Base-by-base conservation (phyloP, 805 yeast species). In the Torulaspora indica region DNA sequence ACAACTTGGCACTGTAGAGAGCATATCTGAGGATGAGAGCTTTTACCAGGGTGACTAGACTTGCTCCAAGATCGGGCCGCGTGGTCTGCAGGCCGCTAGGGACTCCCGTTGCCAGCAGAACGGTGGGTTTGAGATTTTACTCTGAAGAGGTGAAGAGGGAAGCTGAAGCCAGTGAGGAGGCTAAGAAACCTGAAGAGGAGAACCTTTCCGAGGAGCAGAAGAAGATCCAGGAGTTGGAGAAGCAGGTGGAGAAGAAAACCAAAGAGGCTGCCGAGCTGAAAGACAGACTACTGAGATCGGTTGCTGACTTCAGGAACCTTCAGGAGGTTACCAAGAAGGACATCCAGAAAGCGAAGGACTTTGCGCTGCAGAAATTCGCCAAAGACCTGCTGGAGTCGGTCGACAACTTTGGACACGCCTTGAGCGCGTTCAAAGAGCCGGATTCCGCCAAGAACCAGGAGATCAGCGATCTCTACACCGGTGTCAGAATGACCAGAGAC, bases 251-350 rank as follows among this genome's bases (percentile, higher is more conserved):
- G 28, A 72, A 73, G 43, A 86, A 81, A 61, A 82, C 76, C 56
- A 81, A 79, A 60, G 95, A 89, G 51, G 72, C 75, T 52, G 89
- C 89, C 20, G 88, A 84, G 55, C 71, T 85, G 70, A 89, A 87
- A 67, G 95, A 88, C 66, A 80, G 82, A 56, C 82, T 85, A 61
- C 74, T 87, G 45, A 79, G 95, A 55, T 76, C 95, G 18, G 76
- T 88, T 45, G 96, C 96, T 20, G 97, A 89, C 66, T 90, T 88
- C 81, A 80, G 95, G 58, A 88, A 86, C 69, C 73, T 89, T 57
- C 97, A 89, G 72, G 91, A 85, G 62, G 81, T 90, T 40, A 87
- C 96, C 48, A 84, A 85, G 69, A 77, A 85, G 56, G 96, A 90
- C 64, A 73, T 85, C 44, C 83, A 85, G 68, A 85, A 85, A 70